Conservation (phyloP, 257 asterid species). For the Solanum dulcamara region DNA sequence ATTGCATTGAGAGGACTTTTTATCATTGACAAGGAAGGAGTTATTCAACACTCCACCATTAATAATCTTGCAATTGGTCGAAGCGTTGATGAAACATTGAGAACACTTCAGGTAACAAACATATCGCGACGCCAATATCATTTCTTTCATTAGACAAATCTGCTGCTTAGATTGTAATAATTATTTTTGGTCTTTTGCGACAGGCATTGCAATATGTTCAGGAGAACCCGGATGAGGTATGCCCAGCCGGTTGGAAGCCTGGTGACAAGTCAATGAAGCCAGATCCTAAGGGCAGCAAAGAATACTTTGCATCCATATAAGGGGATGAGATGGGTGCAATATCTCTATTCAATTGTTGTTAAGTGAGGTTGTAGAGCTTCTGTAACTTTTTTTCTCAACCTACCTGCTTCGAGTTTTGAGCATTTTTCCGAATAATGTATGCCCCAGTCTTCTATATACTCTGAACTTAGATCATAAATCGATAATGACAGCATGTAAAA, state of each 20-base stretch:
- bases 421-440: background rate
- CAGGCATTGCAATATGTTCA: constrained; percentile 94
- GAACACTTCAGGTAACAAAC: constrained; percentile 78
- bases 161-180: background rate
- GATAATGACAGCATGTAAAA: background rate
- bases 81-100: constrained; percentile 84
- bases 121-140: background rate
- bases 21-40: constrained; percentile 92
- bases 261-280: constrained; percentile 98
- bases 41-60: constrained; percentile 88
- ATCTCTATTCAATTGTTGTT: background rate
- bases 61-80: constrained; percentile 92
- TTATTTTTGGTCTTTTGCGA: background rate
- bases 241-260: constrained; percentile 99
- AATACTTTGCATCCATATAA: constrained; percentile 79
- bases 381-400: background rate
- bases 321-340: background rate
- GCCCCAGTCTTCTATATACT: background rate
- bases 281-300: constrained; percentile 90
- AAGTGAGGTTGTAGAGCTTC: constrained; percentile 9
- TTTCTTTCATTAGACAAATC: background rate
- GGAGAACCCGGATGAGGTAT: constrained; percentile 96
- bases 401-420: background rate
- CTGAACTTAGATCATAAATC: background rate
- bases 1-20: constrained; percentile 93